These are phyloP conservation scores for Sonneratia alba DNA, from an alignment of 345 rosid species.

Conservation along the genomic window DNA sequence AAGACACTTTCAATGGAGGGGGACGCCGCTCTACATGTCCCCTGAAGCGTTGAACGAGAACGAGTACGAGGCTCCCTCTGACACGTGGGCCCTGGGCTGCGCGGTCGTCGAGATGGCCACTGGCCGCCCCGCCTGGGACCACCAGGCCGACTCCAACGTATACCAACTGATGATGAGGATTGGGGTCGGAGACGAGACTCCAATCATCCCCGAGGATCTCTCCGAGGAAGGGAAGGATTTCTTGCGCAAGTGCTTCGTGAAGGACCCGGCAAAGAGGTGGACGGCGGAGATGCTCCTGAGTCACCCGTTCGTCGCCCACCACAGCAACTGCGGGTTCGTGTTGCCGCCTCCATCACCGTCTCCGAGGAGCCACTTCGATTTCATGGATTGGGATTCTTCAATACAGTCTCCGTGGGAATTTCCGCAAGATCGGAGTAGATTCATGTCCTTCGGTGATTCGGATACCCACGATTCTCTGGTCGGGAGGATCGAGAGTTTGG, in stretches of 20 bases:
- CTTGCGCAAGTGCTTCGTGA: slow-evolving; percentile 38
- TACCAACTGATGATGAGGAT: too few species aligned
- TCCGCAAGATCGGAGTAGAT: neutral
- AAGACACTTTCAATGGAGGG: slow-evolving; percentile 29
- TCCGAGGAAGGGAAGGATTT: slow-evolving; percentile 32
- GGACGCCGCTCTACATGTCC: slow-evolving; percentile 24
- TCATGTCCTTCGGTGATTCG: neutral
- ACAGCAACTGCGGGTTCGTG: neutral
- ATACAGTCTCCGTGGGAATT: neutral
- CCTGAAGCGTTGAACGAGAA: too few species aligned
- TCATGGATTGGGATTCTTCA: slow-evolving; percentile 1
- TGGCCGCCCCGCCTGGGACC: too few species aligned
- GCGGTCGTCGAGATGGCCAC: too few species aligned
- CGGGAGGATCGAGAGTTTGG: neutral
- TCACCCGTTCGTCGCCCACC: slow-evolving; percentile 41
- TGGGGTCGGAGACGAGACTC: too few species aligned
- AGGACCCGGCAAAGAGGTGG: slow-evolving; percentile 42
- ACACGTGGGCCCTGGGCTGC: too few species aligned
- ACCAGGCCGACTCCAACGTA: too few species aligned
- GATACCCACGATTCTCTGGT: neutral
- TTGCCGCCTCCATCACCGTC: neutral
- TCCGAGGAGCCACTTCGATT: slow-evolving; percentile 14
- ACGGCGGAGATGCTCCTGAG: slow-evolving; percentile 33
- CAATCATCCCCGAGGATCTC: too few species aligned
- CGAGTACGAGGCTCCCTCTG: too few species aligned